A percentile compares a stretch with the other conserved stretches of the same genome.
phyloP scores from a whole-genome alignment of 805 yeast genomes.

The Kuraishia hungarica region DNA sequence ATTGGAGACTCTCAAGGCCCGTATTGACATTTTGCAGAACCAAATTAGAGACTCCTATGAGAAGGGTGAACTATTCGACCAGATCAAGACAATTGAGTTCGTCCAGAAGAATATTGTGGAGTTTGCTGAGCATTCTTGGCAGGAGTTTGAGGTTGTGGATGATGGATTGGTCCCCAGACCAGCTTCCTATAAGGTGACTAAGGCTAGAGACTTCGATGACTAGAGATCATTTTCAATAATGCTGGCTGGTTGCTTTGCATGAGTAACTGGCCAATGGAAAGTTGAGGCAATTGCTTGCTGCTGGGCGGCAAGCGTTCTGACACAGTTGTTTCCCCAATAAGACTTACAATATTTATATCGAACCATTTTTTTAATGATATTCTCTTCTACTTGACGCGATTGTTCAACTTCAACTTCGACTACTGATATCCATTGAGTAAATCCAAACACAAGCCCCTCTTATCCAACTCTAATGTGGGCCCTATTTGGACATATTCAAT shows the following conservation, averaged over 20 bases:
- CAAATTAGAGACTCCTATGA: constrained; percentile 11
- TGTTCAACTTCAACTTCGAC: too few relatives aligned
- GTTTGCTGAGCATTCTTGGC: constrained; percentile 20
- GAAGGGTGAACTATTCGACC: constrained; percentile 20
- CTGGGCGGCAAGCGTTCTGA: too few relatives aligned
- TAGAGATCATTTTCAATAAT: too few relatives aligned
- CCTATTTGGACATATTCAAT: too few relatives aligned
- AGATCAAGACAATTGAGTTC: constrained; percentile 15
- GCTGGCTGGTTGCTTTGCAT: too few relatives aligned
- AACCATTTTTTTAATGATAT: too few relatives aligned
- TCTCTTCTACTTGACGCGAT: too few relatives aligned
- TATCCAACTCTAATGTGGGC: too few relatives aligned
- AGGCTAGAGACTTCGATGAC: not conserved
- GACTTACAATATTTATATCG: too few relatives aligned
- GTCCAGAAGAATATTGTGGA: constrained; percentile 18
- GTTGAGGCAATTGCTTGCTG: not conserved
- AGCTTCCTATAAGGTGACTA: not conserved
- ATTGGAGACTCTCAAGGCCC: constrained; percentile 21
- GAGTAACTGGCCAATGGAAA: not conserved
- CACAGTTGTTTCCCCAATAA: too few relatives aligned
- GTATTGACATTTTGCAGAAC: constrained; percentile 13
- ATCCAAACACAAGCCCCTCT: too few relatives aligned
- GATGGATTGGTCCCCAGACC: constrained; percentile 9
- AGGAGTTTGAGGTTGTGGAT: constrained; percentile 25
- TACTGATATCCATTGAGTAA: too few relatives aligned